Evolutionary conservation across 2,329 filamentous ascomycete genomes (phyloP).

Genomic region (Aspergillus neotritici): DNA sequence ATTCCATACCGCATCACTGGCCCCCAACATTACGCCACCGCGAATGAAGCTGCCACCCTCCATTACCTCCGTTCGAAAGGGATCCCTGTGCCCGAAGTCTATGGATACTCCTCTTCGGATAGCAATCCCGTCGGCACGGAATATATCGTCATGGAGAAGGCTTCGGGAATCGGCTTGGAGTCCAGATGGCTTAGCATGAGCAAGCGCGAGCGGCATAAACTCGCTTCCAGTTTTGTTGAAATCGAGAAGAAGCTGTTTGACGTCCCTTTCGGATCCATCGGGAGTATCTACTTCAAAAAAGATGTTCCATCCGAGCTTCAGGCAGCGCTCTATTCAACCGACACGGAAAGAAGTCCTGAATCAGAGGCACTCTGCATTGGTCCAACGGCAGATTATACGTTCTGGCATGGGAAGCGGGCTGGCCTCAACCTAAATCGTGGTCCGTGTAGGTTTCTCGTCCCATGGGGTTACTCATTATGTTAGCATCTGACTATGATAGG

Average conservation of each 20-base stretch:
- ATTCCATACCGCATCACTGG: no score
- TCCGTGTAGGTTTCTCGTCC: slow-evolving; percentile 17
- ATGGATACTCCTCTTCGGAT: slow-evolving; percentile 16
- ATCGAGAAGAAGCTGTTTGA: slow-evolving; percentile 16
- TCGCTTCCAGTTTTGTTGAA: slow-evolving; percentile 18
- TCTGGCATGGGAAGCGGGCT: slow-evolving; percentile 19
- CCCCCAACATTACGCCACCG: no score
- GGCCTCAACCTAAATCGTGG: slow-evolving; percentile 15
- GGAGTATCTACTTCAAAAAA: slow-evolving; percentile 19
- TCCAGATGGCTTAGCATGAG: slow-evolving; percentile 16
- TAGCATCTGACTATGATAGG: slow-evolving; percentile 6
- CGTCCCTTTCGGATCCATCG: slow-evolving; percentile 13
- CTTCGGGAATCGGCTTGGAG: slow-evolving; percentile 15
- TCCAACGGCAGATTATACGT: slow-evolving; percentile 22
- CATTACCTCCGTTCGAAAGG: slow-evolving; percentile 16
- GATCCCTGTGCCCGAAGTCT: slow-evolving; percentile 17
- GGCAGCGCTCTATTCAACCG: slow-evolving; percentile 9
- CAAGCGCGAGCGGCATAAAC: slow-evolving; percentile 12
- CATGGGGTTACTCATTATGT: neutral
- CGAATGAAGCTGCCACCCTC: slow-evolving; percentile 22
- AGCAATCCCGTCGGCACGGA: slow-evolving; percentile 20
- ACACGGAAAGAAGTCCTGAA: slow-evolving; percentile 6
- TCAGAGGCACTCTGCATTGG: slow-evolving; percentile 16
- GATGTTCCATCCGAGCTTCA: slow-evolving; percentile 11
- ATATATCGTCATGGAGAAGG: slow-evolving; percentile 20